phyloP scores from a whole-genome alignment of 306 rosid genomes.

The Castanea crenata region DNA sequence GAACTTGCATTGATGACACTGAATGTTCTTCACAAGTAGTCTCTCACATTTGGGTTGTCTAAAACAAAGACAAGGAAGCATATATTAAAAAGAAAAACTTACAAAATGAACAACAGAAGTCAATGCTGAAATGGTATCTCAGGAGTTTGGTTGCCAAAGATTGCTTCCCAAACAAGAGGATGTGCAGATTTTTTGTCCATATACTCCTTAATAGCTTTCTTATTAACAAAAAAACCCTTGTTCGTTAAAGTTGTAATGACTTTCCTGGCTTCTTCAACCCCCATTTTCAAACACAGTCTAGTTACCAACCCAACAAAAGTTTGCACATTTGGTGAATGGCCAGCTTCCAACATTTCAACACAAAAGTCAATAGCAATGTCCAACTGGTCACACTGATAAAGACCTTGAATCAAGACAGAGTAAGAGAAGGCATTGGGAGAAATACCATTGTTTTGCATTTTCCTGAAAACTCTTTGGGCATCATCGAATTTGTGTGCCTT shows the following conservation, averaged over 20 bases:
- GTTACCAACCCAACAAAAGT: slow-evolving; percentile 73
- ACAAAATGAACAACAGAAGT: slow-evolving; percentile 17
- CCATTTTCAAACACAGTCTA: slow-evolving; percentile 57
- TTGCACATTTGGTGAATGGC: slow-evolving; percentile 70
- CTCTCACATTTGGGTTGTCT: neutral
- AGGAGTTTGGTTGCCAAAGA: slow-evolving; percentile 58
- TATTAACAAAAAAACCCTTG: slow-evolving; percentile 65
- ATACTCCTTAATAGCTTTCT: slow-evolving; percentile 68
- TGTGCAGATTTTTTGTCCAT: slow-evolving; percentile 66
- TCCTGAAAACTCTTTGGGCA: slow-evolving; percentile 75
- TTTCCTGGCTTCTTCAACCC: slow-evolving; percentile 58
- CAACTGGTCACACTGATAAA: slow-evolving; percentile 44
- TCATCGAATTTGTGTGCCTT: slow-evolving; percentile 76
- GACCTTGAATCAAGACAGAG: slow-evolving; percentile 68
- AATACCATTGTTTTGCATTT: slow-evolving; percentile 74
- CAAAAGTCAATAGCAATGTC: slow-evolving; percentile 67
- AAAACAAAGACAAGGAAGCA: neutral
- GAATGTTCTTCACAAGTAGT: neutral
- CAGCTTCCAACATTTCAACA: slow-evolving; percentile 80
- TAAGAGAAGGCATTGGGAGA: slow-evolving; percentile 79
- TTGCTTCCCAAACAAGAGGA: slow-evolving; percentile 72
- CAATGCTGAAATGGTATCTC: slow-evolving; percentile 38
- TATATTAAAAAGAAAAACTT: slow-evolving; percentile 4
- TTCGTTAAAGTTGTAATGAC: slow-evolving; percentile 51
- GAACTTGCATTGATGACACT: neutral